Conservation (phyloP, 176 grass and related monocot species). For the Phragmites australis region DNA sequence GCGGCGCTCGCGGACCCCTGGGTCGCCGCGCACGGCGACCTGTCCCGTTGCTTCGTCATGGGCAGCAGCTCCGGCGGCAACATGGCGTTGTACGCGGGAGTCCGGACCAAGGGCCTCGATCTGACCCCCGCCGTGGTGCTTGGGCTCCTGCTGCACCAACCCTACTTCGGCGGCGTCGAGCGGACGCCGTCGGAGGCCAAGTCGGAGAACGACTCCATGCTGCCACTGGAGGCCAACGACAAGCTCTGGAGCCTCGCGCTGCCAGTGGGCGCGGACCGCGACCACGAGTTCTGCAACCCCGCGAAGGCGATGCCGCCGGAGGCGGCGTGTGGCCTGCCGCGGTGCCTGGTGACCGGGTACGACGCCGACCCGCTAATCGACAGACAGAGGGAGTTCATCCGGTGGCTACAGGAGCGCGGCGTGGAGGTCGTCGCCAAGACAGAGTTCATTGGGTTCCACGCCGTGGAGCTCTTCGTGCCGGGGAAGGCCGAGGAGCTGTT, state of each 20-base stretch:
- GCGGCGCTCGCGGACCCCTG: constrained; percentile 36
- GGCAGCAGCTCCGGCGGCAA: constrained; percentile 94
- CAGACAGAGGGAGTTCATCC: constrained; percentile 55
- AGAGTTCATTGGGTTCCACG: constrained; percentile 57
- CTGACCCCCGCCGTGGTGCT: constrained; percentile 25
- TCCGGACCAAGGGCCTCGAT: constrained; percentile 37
- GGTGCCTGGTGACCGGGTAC: constrained; percentile 58
- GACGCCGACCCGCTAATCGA: constrained; percentile 72
- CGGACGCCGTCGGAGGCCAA: constrained; percentile 59
- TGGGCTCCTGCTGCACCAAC: constrained; percentile 74
- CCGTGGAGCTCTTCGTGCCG: constrained; percentile 63
- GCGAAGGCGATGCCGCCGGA: not conserved
- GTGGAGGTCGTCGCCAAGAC: constrained; percentile 53
- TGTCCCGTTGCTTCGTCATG: constrained; percentile 68
- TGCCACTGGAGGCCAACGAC: constrained; percentile 74
- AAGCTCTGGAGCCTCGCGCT: constrained; percentile 73
- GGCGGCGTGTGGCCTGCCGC: constrained; percentile 27
- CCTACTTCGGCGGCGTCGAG: constrained; percentile 72
- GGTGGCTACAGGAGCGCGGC: constrained; percentile 49
- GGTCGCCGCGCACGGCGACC: constrained; percentile 53
- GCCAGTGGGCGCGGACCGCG: constrained; percentile 45
- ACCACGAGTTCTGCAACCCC: constrained; percentile 84
- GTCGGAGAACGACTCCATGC: constrained; percentile 58
- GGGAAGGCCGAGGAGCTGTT: constrained; percentile 48
- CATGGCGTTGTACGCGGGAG: constrained; percentile 58